Base-by-base conservation (phyloP, 1,284 basidiomycete species). In the Irpex sp. region DNA sequence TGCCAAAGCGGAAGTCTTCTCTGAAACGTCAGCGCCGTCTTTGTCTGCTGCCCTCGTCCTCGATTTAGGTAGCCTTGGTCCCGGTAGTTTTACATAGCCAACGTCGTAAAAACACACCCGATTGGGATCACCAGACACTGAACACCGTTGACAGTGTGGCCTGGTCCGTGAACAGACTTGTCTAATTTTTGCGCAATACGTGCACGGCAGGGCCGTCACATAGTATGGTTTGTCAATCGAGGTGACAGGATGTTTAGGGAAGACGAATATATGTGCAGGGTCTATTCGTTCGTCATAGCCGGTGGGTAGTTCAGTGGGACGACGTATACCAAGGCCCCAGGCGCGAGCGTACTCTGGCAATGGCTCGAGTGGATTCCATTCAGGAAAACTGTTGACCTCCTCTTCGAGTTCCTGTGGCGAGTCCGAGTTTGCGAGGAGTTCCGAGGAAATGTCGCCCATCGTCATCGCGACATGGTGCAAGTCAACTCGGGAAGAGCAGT, bases 221-320 rank as follows among this genome's bases (percentile, higher is more conserved):
- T 58, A 65, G 56, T 62, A 59, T 31, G 49, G 55, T 19, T 65
- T 59, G 26, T 57, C 38, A 31, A 61, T 59, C 15, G 64, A 65
- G 7, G 62, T 57, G n/a, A 64, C 26, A 40, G 67, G 65, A 52
- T 68, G 60, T 5, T 44, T 36, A n/a, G 65, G 47, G 57, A 68
- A 64, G 19, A 62, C 48, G 60, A 66, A 68, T 15, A 68, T 68
- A 54, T 62, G 59, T 7, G 57, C 38, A 17, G 55, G 56, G 34
- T 63, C 63, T 34, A 66, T 68, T n/a, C 65, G 61, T 26, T 34
- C 47, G 64, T 68, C 67, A 57, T 66, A 68, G 5, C 59, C 31
- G 15, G 58, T 49, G 4, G 67, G 67, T 19, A 68, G 58, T 17
- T 60, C 44, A 9, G 57, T 5, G n/a, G 65, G 65, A 34, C 66